Evolutionary conservation across 192 early-diverging fungal genomes (phyloP).

Genomic region (Backusella tarrabulga): DNA sequence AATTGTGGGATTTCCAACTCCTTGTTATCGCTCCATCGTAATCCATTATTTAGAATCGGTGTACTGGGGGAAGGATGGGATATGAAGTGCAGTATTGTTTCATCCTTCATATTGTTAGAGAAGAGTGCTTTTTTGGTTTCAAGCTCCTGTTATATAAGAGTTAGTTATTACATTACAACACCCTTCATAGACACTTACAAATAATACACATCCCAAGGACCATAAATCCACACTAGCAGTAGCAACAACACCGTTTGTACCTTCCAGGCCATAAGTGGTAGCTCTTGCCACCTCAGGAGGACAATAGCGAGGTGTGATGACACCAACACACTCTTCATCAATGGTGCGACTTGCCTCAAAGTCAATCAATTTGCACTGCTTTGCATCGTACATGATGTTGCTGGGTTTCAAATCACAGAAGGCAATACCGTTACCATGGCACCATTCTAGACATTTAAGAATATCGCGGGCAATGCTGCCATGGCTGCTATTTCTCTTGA

Average conservation of each 20-base stretch:
- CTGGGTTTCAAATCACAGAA: slow-evolving; percentile 57
- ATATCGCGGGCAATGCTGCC: slow-evolving; percentile 36
- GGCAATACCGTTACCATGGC: slow-evolving; percentile 44
- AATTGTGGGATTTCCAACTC: slow-evolving; percentile 48
- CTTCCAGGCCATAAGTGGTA: slow-evolving; percentile 44
- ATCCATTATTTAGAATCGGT: slow-evolving; percentile 39
- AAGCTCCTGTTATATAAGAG: slow-evolving; percentile 35
- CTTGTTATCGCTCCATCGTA: slow-evolving; percentile 38
- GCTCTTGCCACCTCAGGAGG: slow-evolving; percentile 49
- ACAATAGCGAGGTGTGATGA: slow-evolving; percentile 51
- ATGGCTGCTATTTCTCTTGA: not conserved
- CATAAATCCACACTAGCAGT: slow-evolving; percentile 48
- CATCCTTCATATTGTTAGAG: slow-evolving; percentile 40
- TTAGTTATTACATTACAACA: not conserved
- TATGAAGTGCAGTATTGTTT: slow-evolving; percentile 48
- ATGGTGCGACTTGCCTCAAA: slow-evolving; percentile 47
- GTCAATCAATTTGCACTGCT: slow-evolving; percentile 50
- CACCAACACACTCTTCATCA: slow-evolving; percentile 45
- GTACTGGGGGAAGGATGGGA: slow-evolving; percentile 48
- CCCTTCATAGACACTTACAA: slow-evolving; percentile 26
- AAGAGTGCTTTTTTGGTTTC: slow-evolving; percentile 46
- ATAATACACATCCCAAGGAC: slow-evolving; percentile 51
- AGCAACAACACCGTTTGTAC: slow-evolving; percentile 44
- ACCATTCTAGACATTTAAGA: slow-evolving; percentile 41
- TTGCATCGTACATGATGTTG: slow-evolving; percentile 47